Percentiles rank a stretch among this genome's conserved stretches.
Evolutionary conservation across 2,329 filamentous ascomycete genomes (phyloP).

Genomic region (Monilinia vaccinii-corymbosi): DNA sequence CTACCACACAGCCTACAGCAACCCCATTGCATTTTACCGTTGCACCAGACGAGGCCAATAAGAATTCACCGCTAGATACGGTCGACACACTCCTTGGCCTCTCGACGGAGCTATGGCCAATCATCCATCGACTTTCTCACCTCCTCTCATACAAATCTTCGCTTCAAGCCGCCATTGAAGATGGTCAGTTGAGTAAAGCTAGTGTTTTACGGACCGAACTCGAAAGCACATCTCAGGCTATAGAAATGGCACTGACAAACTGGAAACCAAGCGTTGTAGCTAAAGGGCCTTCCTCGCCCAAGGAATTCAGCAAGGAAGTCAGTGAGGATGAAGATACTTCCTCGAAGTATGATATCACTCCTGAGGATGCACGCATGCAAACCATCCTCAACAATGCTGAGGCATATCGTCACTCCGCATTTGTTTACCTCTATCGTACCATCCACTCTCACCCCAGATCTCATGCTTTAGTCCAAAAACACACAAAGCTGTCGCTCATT

Average conservation of each 20-base stretch:
- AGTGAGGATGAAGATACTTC: not conserved
- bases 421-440: conserved; percentile 36
- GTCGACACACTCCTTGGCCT: conserved; percentile 46
- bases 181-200: conserved; percentile 31
- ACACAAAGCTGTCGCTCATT: conserved; percentile 40
- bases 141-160: conserved; percentile 44
- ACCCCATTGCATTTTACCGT: conserved; percentile 40
- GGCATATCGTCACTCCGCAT: conserved; percentile 39
- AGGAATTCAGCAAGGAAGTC: conserved; percentile 9
- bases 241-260: conserved; percentile 44
- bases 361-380: conserved; percentile 16
- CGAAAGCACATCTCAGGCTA: conserved; percentile 39
- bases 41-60: conserved; percentile 33
- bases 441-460: conserved; percentile 36
- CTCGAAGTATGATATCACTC: not conserved
- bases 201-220: conserved; percentile 23
- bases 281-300: conserved; percentile 17
- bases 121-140: conserved; percentile 51
- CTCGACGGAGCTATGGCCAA: conserved; percentile 53
- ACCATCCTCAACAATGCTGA: conserved; percentile 38
- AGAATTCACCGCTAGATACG: conserved; percentile 38
- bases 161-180: conserved; percentile 37
- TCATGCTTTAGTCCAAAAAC: conserved; percentile 44
- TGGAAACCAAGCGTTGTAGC: conserved; percentile 46
- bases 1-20: conserved; percentile 39